Percentiles rank a stretch among this genome's conserved stretches.
These are phyloP conservation scores for Xerocomellus dryophilus DNA, from an alignment of 768 basidiomycete genomes.

Conservation along the genomic window DNA sequence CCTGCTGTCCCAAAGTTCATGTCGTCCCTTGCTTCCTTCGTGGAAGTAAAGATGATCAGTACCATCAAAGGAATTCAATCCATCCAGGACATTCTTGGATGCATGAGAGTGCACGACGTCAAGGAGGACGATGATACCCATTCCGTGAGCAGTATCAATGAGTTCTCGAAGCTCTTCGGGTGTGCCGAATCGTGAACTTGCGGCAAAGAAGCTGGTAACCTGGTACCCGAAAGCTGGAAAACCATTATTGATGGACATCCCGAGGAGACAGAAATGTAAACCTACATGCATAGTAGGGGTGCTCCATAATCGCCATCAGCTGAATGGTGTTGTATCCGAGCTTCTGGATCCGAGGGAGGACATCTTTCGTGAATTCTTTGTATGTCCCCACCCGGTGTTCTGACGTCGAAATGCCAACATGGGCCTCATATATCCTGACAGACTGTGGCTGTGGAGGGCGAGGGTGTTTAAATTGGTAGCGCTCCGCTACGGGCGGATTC, in stretches of 20 bases:
- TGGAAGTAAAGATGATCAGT: conserved; percentile 98
- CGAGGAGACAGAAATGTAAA: conserved; percentile 6
- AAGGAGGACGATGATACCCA: conserved; percentile 90
- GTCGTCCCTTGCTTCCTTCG: conserved; percentile 82
- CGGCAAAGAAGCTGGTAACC: conserved; percentile 95
- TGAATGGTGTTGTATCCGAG: conserved; percentile 97
- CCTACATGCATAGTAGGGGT: conserved; percentile 96
- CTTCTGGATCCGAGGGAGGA: conserved; percentile 83
- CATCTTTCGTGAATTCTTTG: conserved; percentile 86
- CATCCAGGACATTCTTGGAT: conserved; percentile 95
- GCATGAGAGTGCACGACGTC: conserved; percentile 99
- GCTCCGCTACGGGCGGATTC: conserved; percentile 78
- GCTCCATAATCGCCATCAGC: conserved; percentile 98
- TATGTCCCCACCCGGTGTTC: conserved; percentile 90
- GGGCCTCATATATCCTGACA: conserved; percentile 91
- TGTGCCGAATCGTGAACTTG: conserved; percentile 91
- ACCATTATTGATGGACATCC: not conserved
- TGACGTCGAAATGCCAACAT: conserved; percentile 92
- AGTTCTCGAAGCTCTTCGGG: conserved; percentile 96
- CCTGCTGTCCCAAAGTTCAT: conserved; percentile 97
- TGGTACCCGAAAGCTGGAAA: conserved; percentile 92
- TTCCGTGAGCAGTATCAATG: conserved; percentile 89
- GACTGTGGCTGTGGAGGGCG: conserved; percentile 64
- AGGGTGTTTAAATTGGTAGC: conserved; percentile 79
- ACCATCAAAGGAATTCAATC: conserved; percentile 95